Evolutionary conservation across 495 filamentous ascomycete genomes (phyloP).

Genomic region (Articulospora tetracladia): DNA sequence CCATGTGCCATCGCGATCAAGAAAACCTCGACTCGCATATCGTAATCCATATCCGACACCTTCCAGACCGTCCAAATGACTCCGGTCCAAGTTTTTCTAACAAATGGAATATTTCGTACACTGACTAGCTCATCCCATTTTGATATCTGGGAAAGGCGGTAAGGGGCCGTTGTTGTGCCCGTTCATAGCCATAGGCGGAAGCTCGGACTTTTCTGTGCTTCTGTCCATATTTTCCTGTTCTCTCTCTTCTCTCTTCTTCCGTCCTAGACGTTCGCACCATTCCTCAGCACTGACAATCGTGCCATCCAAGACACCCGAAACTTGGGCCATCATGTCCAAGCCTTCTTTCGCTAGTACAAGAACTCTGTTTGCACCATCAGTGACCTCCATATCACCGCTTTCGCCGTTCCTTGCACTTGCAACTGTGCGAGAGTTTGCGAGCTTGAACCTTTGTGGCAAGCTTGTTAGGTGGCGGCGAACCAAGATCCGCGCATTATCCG

Average conservation of each 20-base stretch:
- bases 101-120: not conserved
- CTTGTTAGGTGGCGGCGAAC: constrained; percentile 77
- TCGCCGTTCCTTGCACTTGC: constrained; percentile 23
- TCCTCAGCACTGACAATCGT: constrained; percentile 82
- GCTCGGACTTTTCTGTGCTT: constrained; percentile 6
- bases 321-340: constrained; percentile 83
- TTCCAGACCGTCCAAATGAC: not conserved
- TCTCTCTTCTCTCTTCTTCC: constrained; percentile 36
- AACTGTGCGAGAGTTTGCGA: constrained; percentile 33
- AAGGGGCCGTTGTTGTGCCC: not conserved
- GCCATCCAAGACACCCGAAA: constrained; percentile 74
- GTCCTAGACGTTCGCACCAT: constrained; percentile 76
- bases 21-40: not conserved
- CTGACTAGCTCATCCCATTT: not conserved
- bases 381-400: constrained; percentile 31
- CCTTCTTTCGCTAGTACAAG: constrained; percentile 82
- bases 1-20: not conserved
- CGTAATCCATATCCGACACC: not conserved
- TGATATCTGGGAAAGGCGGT: not conserved
- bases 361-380: constrained; percentile 60
- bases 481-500: constrained; percentile 73
- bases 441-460: constrained; percentile 71
- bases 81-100: not conserved
- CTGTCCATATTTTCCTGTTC: not conserved
- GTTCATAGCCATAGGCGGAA: constrained; percentile 6